Conservation (phyloP, 140 eudicot genomes). For the Oenanthe javanica region DNA sequence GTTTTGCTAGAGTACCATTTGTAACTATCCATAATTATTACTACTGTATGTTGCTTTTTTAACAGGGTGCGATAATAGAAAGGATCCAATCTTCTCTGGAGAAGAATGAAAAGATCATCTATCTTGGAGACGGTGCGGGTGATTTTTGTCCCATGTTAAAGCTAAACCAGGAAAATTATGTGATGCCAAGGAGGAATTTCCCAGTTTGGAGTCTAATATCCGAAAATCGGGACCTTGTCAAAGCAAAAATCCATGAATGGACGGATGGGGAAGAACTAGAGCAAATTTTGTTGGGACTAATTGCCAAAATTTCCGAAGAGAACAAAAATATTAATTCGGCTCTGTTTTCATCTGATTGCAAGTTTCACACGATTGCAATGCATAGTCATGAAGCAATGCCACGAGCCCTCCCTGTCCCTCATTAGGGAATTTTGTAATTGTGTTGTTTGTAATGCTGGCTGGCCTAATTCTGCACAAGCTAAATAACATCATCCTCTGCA, state of each 20-base stretch:
- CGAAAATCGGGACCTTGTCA: slow-evolving; percentile 41
- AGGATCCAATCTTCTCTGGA: slow-evolving; percentile 43
- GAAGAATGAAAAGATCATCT: slow-evolving; percentile 48
- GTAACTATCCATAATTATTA: too few relatives aligned
- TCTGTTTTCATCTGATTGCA: slow-evolving; percentile 36
- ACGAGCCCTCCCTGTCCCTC: slow-evolving; percentile 45
- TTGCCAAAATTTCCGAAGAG: slow-evolving; percentile 15
- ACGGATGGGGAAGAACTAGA: slow-evolving; percentile 61
- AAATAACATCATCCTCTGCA: too few relatives aligned
- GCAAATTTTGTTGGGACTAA: slow-evolving; percentile 33
- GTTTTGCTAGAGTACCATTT: too few relatives aligned
- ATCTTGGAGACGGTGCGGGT: slow-evolving; percentile 80
- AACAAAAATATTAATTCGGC: not conserved
- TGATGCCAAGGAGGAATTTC: slow-evolving; percentile 85
- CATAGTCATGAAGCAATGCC: slow-evolving; percentile 27
- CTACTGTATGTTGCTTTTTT: too few relatives aligned
- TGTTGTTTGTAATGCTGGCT: not conserved
- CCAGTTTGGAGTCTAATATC: slow-evolving; percentile 78
- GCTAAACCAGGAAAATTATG: slow-evolving; percentile 45
- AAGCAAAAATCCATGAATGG: slow-evolving; percentile 71
- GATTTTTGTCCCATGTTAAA: slow-evolving; percentile 78
- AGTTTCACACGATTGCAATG: slow-evolving; percentile 37
- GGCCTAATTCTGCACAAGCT: not conserved
- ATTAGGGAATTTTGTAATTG: not conserved
- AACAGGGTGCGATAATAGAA: slow-evolving; percentile 57